Base-by-base conservation (phyloP, 352 stramenopile species). In the Albugo candida region DNA sequence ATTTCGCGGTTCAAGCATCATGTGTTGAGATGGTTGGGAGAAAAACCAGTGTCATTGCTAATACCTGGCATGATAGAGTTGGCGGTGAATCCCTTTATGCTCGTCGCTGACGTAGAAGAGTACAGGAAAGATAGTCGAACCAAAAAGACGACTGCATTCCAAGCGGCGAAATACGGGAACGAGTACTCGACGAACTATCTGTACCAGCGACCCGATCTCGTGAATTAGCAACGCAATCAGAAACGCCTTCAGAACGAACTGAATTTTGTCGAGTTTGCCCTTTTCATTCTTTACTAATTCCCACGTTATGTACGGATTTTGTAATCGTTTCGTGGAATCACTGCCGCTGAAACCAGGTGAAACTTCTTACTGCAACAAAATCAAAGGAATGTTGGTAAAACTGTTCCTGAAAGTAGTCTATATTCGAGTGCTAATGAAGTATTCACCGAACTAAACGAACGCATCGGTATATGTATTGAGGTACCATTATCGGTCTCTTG, bases 311-410 rank as follows among this genome's bases (percentile, higher is more conserved):
- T 88, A 92, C 18, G 77, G 76, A 44, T 92, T 92, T 13, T 61
- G 70, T 14, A 70, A 70, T n/a, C 69, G 69, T 45, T 83, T 83
- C 20, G 76, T 72, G 3, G 65, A 74, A 36, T 92, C 79, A 42
- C 58, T 81, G 13, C 79, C 79, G 44, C 68, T 71, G 41, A 92
- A 92, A 2, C 67, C 79, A 6, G 73, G 71, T 11, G 88, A 49
- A 14, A 92, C 79, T 54, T 92, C 79, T 43, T 88, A 86, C 44
- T 92, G 73, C 10, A 92, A 45, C 79, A 75, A 92, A 12, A 86
- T 64, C 1, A 89, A 66, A 4, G 88, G 51, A 1, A 74, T 87
- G 44, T 89, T 86, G 0, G 70, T n/a, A 67, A 38, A 92, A 85
- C 41, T 88, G 85, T 36, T 85, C 70, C 46, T 78, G 70, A 24